Evolutionary conservation across 2,329 filamentous ascomycete species (phyloP), one percentile per base, ranked within the genome.

Genomic region (Aspergillus nomiae): DNA sequence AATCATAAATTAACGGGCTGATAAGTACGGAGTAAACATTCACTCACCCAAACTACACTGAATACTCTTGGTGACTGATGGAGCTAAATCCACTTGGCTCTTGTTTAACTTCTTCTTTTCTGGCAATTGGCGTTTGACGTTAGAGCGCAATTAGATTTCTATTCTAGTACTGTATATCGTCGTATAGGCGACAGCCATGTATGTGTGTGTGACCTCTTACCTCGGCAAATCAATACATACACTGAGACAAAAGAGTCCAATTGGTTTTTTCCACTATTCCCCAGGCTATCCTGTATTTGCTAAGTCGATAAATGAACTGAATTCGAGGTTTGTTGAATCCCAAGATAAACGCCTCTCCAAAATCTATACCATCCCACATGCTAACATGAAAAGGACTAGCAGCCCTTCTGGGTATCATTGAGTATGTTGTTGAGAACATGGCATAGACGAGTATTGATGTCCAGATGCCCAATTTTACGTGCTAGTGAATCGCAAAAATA

Each of bases 271-370:
- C 19, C 12, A 4, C n/a, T 41, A 8, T n/a, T 41, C 38, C n/a
- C 38, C 19, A 41, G 38, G 19, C 38, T 19, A 41, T 41, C 8
- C 6, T n/a, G 19, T 41, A 41, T n/a, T n/a, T 41, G n/a, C 1
- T 19, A 19, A 41, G n/a, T 41, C 38, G 0, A 41, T 41, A 41
- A 19, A 41, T 41, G 19, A 41, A 41, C 38, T 41, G 16, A 32
- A 53, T n/a, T 51, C 51, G n/a, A 55, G 63, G 67, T 67, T 71
- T 71, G 70, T 73, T 73, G 70, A 73, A 72, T 66, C 70, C 64
- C 65, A 62, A 62, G 59, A 61, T 48, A 34, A 63, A 63, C 57
- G 53, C 63, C 56, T 56, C 51, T 14, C 41, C 43, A 57, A 68
- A 68, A 68, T 32, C 19, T 43, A 58, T 43, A 53, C 10, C 54